Evolutionary conservation across 2,329 filamentous ascomycete species (phyloP).

Genomic region (Cordyceps tenuipes): DNA sequence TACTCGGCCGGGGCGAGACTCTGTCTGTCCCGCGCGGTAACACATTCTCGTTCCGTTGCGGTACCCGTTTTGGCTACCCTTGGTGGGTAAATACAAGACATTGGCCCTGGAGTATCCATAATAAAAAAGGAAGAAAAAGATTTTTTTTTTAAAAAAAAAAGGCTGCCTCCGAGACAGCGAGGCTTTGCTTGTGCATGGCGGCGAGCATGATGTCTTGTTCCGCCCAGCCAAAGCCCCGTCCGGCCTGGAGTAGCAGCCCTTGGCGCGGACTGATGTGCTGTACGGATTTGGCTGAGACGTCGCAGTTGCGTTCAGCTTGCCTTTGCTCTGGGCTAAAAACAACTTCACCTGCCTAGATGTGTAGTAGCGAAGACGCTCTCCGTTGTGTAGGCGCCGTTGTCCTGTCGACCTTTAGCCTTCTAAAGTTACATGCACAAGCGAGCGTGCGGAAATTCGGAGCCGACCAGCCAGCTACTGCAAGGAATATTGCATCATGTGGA

Average conservation of each 20-base stretch:
- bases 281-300: neutral
- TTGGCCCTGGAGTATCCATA: neutral
- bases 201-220: neutral
- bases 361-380: neutral
- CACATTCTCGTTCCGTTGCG: neutral
- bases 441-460: no score
- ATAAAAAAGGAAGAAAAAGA: no score
- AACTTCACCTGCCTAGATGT: neutral
- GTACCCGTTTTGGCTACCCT: neutral
- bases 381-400: neutral
- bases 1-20: constrained; percentile 4
- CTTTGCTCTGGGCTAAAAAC: neutral
- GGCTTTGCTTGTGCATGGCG: neutral
- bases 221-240: neutral
- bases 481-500: neutral
- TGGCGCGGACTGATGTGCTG: neutral
- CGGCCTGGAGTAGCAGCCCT: neutral
- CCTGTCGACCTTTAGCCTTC: neutral
- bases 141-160: neutral
- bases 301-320: neutral
- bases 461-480: neutral
- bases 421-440: neutral
- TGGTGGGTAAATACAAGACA: neutral
- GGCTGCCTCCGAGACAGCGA: neutral
- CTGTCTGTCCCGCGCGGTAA: neutral